A percentile compares a stretch with the other conserved stretches of the same genome.
phyloP scores from a whole-genome alignment of 1,284 basidiomycete genomes.

The Farysia itapuensis region DNA sequence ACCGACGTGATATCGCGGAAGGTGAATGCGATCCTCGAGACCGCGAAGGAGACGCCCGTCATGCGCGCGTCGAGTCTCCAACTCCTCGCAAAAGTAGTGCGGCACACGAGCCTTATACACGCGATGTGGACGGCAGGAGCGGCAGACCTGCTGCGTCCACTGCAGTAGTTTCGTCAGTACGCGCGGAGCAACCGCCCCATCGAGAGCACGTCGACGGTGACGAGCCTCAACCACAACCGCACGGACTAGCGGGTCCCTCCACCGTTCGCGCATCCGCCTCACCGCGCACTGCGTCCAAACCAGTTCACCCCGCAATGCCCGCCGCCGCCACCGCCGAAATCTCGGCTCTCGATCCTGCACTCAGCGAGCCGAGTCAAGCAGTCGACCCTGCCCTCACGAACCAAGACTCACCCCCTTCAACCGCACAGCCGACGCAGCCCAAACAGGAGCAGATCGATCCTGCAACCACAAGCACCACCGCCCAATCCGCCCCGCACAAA shows the following conservation, averaged over 20 bases:
- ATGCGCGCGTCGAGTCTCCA: too few species aligned
- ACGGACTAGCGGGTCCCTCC: background rate
- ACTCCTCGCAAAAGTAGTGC: too few species aligned
- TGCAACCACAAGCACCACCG: background rate
- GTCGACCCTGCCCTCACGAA: background rate
- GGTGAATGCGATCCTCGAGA: too few species aligned
- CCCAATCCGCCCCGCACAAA: constrained; percentile 1
- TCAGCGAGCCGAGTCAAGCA: background rate
- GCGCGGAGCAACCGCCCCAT: background rate
- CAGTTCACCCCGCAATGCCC: background rate
- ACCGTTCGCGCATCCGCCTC: background rate
- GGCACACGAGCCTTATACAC: too few species aligned
- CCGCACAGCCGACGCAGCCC: too few species aligned
- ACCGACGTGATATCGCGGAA: too few species aligned
- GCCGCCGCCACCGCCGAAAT: background rate
- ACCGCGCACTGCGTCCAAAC: background rate
- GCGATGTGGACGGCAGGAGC: too few species aligned
- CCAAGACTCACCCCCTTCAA: too few species aligned
- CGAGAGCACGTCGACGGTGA: background rate
- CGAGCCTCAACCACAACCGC: background rate
- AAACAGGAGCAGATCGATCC: too few species aligned
- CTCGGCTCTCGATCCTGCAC: background rate
- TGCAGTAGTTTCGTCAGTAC: background rate
- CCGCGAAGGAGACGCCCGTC: too few species aligned
- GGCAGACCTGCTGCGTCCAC: too few species aligned